Base-by-base conservation (phyloP, 257 asterid genomes). In the Solanum pinnatisectum region DNA sequence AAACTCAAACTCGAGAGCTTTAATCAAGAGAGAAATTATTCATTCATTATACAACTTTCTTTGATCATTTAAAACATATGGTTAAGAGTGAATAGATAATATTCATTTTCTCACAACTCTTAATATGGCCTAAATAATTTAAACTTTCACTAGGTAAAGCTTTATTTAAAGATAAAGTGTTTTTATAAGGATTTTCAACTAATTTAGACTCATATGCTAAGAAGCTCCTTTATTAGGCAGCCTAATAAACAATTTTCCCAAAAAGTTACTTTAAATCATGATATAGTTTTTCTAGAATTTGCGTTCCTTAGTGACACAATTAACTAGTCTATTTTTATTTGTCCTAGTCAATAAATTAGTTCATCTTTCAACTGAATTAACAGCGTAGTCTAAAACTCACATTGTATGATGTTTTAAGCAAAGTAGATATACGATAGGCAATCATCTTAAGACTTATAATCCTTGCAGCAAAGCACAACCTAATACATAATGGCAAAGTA, bases 171-270 rank as follows among this genome's bases (percentile, higher is more conserved):
- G 4, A 10, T 18, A 1, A 56, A 56, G n/a, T 56, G 10, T 7
- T 18, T 52, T 18, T 52, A 52, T 6, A 52, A 52, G 1, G 1
- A 52, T 1, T 6, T 52, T 56, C 4, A 0, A 6, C 10, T 56
- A 59, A 8, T 59, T 59, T 59, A 59, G 5, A 59, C 20, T 59
- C 0, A 0, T 8, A 20, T 16, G 10, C 0, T 16, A 2, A 49
- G 0, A 46, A 6, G 56, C 4, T 33, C 35, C 35, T 33, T 33
- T 33, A 7, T n/a, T 23, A 40, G 59, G 36, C 1, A 4, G 7
- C 60, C 36, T 27, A 40, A 37, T 13, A n/a, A 23, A 23, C 36
- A n/a, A 23, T 1, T 39, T 4, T n/a, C 60, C 33, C 14, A 36
- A 35, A 74, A 74, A 11, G 30, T n/a, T 10, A 22, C 20, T 22